Conservation (phyloP, 2,329 filamentous ascomycete genomes). For the Dothistroma septosporum region DNA sequence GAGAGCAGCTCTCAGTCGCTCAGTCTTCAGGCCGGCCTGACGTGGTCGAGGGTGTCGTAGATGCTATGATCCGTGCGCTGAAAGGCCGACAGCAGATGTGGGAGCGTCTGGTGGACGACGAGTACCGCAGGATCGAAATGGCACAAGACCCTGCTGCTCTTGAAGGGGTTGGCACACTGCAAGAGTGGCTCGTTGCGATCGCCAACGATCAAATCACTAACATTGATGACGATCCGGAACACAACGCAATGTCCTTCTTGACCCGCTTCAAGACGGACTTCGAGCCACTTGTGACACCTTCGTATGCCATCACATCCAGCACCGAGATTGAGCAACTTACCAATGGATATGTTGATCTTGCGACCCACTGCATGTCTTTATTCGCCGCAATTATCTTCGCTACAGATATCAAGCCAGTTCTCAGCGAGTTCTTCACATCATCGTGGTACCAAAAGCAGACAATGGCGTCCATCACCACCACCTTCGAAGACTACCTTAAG, state of each 20-base stretch:
- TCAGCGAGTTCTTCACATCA: conserved; percentile 84
- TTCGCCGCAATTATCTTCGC: conserved; percentile 85
- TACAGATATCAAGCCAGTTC: conserved; percentile 73
- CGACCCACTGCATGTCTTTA: conserved; percentile 83
- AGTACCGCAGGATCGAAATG: conserved; percentile 68
- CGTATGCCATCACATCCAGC: conserved; percentile 69
- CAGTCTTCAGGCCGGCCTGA: conserved; percentile 80
- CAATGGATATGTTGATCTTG: conserved; percentile 91
- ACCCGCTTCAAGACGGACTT: conserved; percentile 81
- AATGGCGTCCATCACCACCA: conserved; percentile 91
- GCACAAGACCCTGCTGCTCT: conserved; percentile 53
- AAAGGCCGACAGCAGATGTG: conserved; percentile 78
- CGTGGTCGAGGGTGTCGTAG: conserved; percentile 90
- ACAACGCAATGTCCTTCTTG: conserved; percentile 74
- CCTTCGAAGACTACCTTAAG: conserved; percentile 88
- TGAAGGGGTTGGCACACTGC: conserved; percentile 68
- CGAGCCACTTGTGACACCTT: conserved; percentile 71
- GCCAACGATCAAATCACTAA: conserved; percentile 98
- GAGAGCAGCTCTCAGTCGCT: conserved; percentile 84
- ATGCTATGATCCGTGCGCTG: conserved; percentile 88
- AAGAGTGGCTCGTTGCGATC: conserved; percentile 92
- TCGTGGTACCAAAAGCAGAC: conserved; percentile 82
- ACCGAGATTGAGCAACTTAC: conserved; percentile 70
- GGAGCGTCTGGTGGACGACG: conserved; percentile 83
- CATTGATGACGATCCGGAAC: conserved; percentile 76